Base-by-base conservation (phyloP, 345 rosid species). In the Salix suchowensis region DNA sequence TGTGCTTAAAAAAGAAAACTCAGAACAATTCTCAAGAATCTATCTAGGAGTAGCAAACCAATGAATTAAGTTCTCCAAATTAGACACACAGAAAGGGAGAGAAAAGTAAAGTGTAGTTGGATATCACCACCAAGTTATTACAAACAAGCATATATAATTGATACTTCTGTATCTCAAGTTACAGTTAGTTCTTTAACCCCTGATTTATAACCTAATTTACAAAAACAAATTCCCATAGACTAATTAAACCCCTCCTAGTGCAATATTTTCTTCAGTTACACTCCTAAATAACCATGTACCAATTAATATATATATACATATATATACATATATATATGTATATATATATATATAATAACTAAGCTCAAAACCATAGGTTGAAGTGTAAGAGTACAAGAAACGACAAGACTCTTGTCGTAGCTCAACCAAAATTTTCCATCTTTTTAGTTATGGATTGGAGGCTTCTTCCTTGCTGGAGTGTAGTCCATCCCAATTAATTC, bases 401-500 rank as follows among this genome's bases (percentile, higher is more conserved):
- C 16, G 55, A 21, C 15, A 46, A 30, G 48, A 32, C n/a, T 10
- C 23, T 39, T 5, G 21, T 4, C 36, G 34, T 30, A 21, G 18
- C 65, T 36, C 18, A 39, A 37, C 75, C 74, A 79, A 71, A 77
- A 52, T 30, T 73, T 62, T 32, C n/a, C 42, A 26, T 75, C 10
- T 55, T 68, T 75, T 65, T 75, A 86, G 75, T 90, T 90, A 75
- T 90, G 94, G 65, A 88, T 88, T 28, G 94, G 94, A 70, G 94
- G 89, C 79, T 79, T 90, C 73, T 79, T 87, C 74, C 75, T 86
- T 1, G 91, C 91, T 2, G 90, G 90, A 55, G 88, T 86, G 76
- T 90, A 90, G 71, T 90, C 94, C 86, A 85, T 81, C 30, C 81
- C 74, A 2, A 69, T 74, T 55, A 90, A 54, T 7, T 87, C 92